Evolutionary conservation across 1,284 basidiomycete species (phyloP).

Genomic region (Rhodofomes roseus): DNA sequence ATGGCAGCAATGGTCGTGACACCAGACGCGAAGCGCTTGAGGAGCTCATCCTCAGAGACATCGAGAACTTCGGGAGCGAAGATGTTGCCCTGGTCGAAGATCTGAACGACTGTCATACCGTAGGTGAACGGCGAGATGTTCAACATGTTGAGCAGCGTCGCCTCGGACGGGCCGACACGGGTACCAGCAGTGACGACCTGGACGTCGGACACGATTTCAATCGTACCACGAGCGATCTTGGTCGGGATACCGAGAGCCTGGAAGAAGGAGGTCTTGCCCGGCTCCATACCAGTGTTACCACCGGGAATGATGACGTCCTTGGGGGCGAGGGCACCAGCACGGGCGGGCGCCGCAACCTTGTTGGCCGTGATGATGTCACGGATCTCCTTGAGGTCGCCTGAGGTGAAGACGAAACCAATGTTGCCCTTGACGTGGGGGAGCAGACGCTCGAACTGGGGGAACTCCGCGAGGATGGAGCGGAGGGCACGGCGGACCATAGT

Average conservation of each 20-base stretch:
- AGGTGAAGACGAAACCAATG: conserved; percentile 99
- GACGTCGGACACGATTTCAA: conserved; percentile 98
- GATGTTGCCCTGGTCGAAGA: conserved; percentile 88
- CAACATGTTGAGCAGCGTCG: conserved; percentile 98
- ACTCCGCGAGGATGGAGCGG: conserved; percentile 85
- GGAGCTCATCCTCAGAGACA: conserved; percentile 86
- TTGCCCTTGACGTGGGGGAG: conserved; percentile 96
- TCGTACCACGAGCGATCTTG: conserved; percentile 99
- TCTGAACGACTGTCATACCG: conserved; percentile 95
- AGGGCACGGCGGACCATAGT: conserved; percentile 99
- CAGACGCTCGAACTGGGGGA: conserved; percentile 94
- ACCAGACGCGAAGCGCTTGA: conserved; percentile 89
- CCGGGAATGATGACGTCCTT: conserved; percentile 90
- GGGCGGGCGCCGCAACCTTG: conserved; percentile 97
- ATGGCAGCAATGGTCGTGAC: conserved; percentile 96
- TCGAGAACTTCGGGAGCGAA: conserved; percentile 94
- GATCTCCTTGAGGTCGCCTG: conserved; percentile 89
- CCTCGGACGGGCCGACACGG: conserved; percentile 96
- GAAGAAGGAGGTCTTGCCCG: conserved; percentile 99
- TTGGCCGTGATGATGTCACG: conserved; percentile 92
- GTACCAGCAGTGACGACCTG: conserved; percentile 91
- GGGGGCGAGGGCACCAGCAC: conserved; percentile 96
- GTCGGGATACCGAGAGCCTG: conserved; percentile 99
- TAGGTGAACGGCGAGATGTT: conserved; percentile 99
- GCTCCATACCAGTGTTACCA: conserved; percentile 99